A percentile compares a stretch with the other conserved stretches of the same genome.
Evolutionary conservation across 768 basidiomycete species (phyloP).

Genomic region (Phaeotremella fagi): DNA sequence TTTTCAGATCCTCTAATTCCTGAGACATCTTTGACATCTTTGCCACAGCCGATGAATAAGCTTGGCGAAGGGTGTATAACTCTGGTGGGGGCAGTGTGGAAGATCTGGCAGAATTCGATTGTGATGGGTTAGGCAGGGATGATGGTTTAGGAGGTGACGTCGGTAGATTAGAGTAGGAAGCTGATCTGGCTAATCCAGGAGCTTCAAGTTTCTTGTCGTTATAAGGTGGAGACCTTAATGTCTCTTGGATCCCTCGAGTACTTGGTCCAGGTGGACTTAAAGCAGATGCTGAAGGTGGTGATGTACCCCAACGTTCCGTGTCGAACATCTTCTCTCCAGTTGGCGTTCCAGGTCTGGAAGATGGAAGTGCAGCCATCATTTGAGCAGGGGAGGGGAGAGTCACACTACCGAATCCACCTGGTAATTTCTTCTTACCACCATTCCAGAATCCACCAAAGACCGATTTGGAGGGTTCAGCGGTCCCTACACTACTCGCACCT

Average conservation of each 20-base stretch:
- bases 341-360: slow-evolving; percentile 13
- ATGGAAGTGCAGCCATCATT: slow-evolving; percentile 10
- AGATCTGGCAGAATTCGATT: background rate
- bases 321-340: slow-evolving; percentile 10
- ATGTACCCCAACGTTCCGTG: slow-evolving; percentile 3
- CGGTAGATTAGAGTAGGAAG: slow-evolving; percentile 1
- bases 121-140: background rate
- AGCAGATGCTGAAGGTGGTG: slow-evolving; percentile 1
- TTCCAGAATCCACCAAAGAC: slow-evolving; percentile 32
- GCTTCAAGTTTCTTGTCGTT: background rate
- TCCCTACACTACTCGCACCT: background rate
- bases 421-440: slow-evolving; percentile 33
- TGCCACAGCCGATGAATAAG: slow-evolving; percentile 21
- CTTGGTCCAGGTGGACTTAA: background rate
- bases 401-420: slow-evolving; percentile 24
- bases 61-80: slow-evolving; percentile 21
- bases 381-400: slow-evolving; percentile 12
- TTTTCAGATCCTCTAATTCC: slow-evolving; percentile 43
- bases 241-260: background rate
- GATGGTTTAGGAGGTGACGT: background rate
- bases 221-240: background rate
- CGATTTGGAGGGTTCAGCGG: slow-evolving; percentile 12
- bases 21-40: slow-evolving; percentile 31
- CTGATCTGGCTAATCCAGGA: background rate
- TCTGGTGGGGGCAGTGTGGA: slow-evolving; percentile 8